Evolutionary conservation across 2,329 filamentous ascomycete species (phyloP), one percentile per base, ranked within the genome.

Genomic region (Teratosphaeria pseudoeucalypti): DNA sequence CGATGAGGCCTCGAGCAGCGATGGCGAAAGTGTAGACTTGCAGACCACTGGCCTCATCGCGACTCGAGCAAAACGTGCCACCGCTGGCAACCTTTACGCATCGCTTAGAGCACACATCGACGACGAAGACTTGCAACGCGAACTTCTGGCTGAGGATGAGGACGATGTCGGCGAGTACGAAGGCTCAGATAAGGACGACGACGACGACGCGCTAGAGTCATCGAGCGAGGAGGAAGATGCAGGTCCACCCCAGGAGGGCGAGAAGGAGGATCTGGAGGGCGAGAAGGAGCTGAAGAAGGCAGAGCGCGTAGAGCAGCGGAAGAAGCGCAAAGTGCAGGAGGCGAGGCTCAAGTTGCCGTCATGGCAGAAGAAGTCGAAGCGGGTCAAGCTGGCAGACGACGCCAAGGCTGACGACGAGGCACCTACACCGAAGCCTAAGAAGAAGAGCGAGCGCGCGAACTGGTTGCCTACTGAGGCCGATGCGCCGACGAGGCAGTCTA

Each of bases 271-370:
- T 52, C 73, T 94, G 4, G 89, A 90, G 59, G 94, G 94, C 37
- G 94, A 99, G 75, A 88, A 86, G 68, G 90, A 95, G 74, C 74
- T 99, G 58, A 85, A 94, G 74, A 86, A 84, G 64, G 83, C 88
- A 66, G 90, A 87, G 60, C 86, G 85, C 65, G 84, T 83, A 61
- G 87, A 87, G 67, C 83, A 81, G 60, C 84, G 82, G 2, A 89
- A 90, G 72, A 96, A 96, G 75, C 85, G 90, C 65, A 95, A 92
- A 70, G 84, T 87, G 1, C 85, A 89, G 68, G 85, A 91, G 61
- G 85, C 84, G 32, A 85, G 91, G 61, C 85, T 87, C 5, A 83
- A 83, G 37, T 69, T 79, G 12, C 73, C 78, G 47, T 76, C 76
- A 10, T 68, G 76, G 58, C 75, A 87, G 63, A 92, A 92, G 73